Base-by-base conservation (phyloP, 305 asterid genomes). In the Fraxinus sp. region DNA sequence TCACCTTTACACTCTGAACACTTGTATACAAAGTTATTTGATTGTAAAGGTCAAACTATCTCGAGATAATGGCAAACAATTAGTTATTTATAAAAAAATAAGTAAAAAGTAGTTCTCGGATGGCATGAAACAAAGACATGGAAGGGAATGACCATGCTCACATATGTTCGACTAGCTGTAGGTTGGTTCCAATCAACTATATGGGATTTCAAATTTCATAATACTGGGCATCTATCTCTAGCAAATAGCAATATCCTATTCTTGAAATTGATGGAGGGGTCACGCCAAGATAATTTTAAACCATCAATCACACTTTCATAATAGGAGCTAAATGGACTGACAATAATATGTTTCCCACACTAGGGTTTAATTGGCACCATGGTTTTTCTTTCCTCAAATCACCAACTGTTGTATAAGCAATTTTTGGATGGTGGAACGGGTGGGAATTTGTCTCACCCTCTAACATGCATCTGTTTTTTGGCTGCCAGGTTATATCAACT, bases 401-500 rank as follows among this genome's bases (percentile, higher is more conserved):
- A 11, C 74, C 18, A 1, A 26, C 74, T 66, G 33, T 9, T 10
- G 32, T 66, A 10, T 66, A 24, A 26, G 73, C 73, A 66, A 26
- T 26, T 66, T 64, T 26, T 9, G 73, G 18, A 24, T 66, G 16
- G 32, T 66, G 18, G 36, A 3, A 22, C 7, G 7, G 30, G n/a
- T 66, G 16, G 35, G 11, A 11, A n/a, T 70, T 70, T 70, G 75
- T 30, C 41, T 70, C 39, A 28, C 20, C 41, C 24, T 30, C 39
- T 71, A 32, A 32, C 16, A 2, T 3, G 76, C 46, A 30, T 70
- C 24, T 66, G 74, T 13, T 70, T 14, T 6, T 79, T 64, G 76
- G 41, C 83, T 85, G 22, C 78, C 87, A 95, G 99, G 92, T 95
- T 88, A 93, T 91, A 87, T 92, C 99, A 52, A 93, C 96, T 35